Percentiles rank a stretch among this genome's conserved stretches.
Conservation (phyloP, 2,329 filamentous ascomycete species). For the Phoma herbarum region DNA sequence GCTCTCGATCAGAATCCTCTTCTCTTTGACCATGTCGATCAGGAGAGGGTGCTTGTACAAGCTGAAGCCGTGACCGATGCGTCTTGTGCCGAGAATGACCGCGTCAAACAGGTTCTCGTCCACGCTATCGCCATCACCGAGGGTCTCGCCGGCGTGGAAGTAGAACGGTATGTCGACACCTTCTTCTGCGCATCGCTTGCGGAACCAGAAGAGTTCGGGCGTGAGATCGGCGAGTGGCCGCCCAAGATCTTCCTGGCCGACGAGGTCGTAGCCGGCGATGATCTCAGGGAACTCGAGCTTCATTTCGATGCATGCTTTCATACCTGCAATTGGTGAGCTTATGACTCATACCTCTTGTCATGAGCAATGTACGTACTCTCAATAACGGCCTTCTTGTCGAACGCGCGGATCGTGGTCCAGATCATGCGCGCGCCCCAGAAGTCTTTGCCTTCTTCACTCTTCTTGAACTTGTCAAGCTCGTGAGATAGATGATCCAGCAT, state of each 20-base stretch:
- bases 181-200: slow-evolving; percentile 80
- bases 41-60: slow-evolving; percentile 92
- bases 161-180: slow-evolving; percentile 89
- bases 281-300: slow-evolving; percentile 82
- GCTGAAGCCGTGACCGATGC: slow-evolving; percentile 89
- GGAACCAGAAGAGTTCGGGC: slow-evolving; percentile 92
- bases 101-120: slow-evolving; percentile 92
- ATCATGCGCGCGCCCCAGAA: slow-evolving; percentile 90
- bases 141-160: slow-evolving; percentile 91
- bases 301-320: slow-evolving; percentile 86
- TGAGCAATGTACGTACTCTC: slow-evolving; percentile 59
- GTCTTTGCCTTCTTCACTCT: slow-evolving; percentile 71
- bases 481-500: slow-evolving; percentile 79
- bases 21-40: slow-evolving; percentile 87
- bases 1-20: slow-evolving; percentile 85
- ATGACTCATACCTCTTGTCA: too few relatives aligned
- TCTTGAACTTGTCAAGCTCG: slow-evolving; percentile 79
- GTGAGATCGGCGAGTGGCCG: slow-evolving; percentile 78
- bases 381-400: slow-evolving; percentile 71
- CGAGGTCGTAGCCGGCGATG: slow-evolving; percentile 87
- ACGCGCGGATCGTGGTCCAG: slow-evolving; percentile 77
- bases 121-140: slow-evolving; percentile 78
- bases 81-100: slow-evolving; percentile 81
- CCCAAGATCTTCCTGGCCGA: slow-evolving; percentile 85
- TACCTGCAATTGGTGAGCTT: slow-evolving; percentile 54